Conservation (phyloP, 257 asterid species). For the Primulina eburnea region DNA sequence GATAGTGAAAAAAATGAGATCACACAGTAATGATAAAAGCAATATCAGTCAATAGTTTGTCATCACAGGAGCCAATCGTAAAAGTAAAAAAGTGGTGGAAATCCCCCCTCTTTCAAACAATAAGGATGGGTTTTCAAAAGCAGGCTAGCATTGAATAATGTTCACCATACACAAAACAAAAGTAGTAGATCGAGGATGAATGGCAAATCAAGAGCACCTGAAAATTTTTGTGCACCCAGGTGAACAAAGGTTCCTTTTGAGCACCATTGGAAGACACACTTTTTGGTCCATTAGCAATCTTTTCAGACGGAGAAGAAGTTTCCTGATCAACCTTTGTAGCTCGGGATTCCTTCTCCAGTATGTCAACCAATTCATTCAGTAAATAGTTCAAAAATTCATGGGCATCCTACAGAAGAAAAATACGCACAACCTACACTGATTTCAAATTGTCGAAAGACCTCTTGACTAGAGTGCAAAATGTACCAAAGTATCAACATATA, state of each 20-base stretch:
- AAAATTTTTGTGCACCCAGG: constrained; percentile 93
- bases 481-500: constrained; percentile 15
- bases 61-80: neutral
- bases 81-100: neutral
- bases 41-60: neutral
- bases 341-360: constrained; percentile 74
- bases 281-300: constrained; percentile 62
- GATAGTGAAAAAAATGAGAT: neutral
- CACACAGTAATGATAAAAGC: neutral
- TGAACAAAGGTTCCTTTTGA: constrained; percentile 61
- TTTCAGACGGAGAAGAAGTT: constrained; percentile 43
- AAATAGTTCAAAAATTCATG: constrained; percentile 87
- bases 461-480: constrained; percentile 10
- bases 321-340: constrained; percentile 61
- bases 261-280: constrained; percentile 44
- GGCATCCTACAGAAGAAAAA: constrained; percentile 56
- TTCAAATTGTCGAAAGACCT: constrained; percentile 6
- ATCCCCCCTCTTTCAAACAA: neutral
- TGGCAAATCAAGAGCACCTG: constrained; percentile 46
- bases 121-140: neutral
- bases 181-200: constrained; percentile 12
- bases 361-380: constrained; percentile 85
- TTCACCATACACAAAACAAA: neutral
- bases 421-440: constrained; percentile 19
- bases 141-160: neutral